phyloP scores from a whole-genome alignment of 2,329 filamentous ascomycete genomes.

The Sclerotinia glacialis region DNA sequence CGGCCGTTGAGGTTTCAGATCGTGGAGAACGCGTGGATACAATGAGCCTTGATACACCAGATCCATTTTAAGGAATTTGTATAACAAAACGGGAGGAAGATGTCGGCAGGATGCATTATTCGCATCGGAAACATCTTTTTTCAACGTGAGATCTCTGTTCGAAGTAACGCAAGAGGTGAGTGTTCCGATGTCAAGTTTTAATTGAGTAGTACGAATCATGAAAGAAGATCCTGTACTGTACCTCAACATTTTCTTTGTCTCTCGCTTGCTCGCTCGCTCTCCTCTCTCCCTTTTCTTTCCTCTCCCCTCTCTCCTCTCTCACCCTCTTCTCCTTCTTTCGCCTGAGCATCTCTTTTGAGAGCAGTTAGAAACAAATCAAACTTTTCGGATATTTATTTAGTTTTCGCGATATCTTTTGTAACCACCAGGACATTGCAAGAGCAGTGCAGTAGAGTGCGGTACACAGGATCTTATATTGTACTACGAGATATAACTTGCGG shows the following conservation, averaged over 20 bases:
- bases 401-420: constrained; percentile 11
- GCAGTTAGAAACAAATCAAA: not conserved
- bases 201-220: constrained; percentile 7
- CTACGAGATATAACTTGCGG: not conserved
- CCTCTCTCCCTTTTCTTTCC: not conserved
- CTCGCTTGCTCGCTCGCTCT: not conserved
- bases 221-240: constrained; percentile 6
- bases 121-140: constrained; percentile 24
- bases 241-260: constrained; percentile 16
- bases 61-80: constrained; percentile 27
- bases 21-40: constrained; percentile 36
- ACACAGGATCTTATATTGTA: not conserved
- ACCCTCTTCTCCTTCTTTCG: not conserved
- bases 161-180: constrained; percentile 16
- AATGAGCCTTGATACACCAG: constrained; percentile 22
- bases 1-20: constrained; percentile 37
- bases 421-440: not conserved
- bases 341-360: not conserved
- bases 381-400: not conserved
- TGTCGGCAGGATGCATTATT: constrained; percentile 29
- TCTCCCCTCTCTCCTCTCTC: not conserved
- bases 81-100: constrained; percentile 29
- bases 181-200: constrained; percentile 21
- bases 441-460: not conserved
- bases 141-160: constrained; percentile 22